Evolutionary conservation across 2,329 filamentous ascomycete genomes (phyloP).

Genomic region (Microsporum ferrugineum): DNA sequence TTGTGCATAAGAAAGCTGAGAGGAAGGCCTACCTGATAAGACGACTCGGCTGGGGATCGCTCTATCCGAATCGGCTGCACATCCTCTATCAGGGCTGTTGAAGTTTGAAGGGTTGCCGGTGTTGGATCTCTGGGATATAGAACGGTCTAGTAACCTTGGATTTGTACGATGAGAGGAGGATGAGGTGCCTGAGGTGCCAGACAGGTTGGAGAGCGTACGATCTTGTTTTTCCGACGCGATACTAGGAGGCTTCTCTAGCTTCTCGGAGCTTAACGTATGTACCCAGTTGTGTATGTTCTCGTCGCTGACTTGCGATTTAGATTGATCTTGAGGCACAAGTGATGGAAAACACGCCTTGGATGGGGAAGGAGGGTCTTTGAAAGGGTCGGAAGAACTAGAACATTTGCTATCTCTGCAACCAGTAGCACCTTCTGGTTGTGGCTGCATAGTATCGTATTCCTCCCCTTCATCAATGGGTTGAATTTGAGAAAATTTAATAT

Average conservation of each 20-base stretch:
- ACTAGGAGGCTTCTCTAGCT: conserved; percentile 19
- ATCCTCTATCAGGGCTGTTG: background rate
- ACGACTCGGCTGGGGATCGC: background rate
- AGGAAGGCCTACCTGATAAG: conserved; percentile 28
- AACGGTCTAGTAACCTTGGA: conserved; percentile 8
- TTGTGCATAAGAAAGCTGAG: conserved; percentile 31
- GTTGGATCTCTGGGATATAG: conserved; percentile 4
- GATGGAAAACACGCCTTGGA: conserved; percentile 10
- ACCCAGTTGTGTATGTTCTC: background rate
- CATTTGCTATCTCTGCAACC: conserved; percentile 12
- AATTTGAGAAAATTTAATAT: conserved; percentile 43
- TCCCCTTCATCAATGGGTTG: conserved; percentile 54
- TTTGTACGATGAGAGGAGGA: conserved; percentile 11
- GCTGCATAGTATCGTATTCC: conserved; percentile 41
- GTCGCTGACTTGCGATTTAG: background rate
- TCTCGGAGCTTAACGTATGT: background rate
- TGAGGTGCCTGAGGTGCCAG: conserved; percentile 36
- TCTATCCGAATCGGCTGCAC: background rate
- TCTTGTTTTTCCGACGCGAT: conserved; percentile 43
- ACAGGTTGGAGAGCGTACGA: conserved; percentile 46
- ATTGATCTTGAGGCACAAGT: background rate
- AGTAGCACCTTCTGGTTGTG: conserved; percentile 12
- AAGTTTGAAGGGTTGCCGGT: background rate
- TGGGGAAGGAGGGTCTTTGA: conserved; percentile 12
- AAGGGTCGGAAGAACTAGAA: conserved; percentile 11